A percentile compares a stretch with the other conserved stretches of the same genome.
These are phyloP conservation scores for Fragaria ananassa DNA, from an alignment of 306 rosid species.

Conservation along the genomic window DNA sequence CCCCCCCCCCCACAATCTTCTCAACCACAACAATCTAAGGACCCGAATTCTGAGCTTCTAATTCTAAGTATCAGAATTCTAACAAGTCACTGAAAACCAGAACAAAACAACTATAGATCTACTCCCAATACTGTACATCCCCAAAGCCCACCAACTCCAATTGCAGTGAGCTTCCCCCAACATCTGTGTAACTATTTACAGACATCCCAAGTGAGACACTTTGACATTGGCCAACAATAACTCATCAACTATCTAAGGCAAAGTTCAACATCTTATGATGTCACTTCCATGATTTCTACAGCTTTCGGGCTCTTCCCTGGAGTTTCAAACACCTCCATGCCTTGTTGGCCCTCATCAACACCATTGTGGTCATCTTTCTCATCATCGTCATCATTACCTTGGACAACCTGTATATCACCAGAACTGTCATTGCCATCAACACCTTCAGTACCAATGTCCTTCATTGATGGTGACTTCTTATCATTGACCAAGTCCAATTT, in stretches of 20 bases:
- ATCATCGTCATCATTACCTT: constrained; percentile 32
- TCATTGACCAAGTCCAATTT: constrained; percentile 25
- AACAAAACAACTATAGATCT: constrained; percentile 3
- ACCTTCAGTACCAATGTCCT: constrained; percentile 27
- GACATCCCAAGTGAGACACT: constrained; percentile 25
- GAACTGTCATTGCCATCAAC: constrained; percentile 30
- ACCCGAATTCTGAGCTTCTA: not conserved
- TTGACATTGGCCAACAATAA: constrained; percentile 28
- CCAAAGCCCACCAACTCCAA: constrained; percentile 36
- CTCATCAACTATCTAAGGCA: constrained; percentile 27
- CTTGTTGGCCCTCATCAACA: constrained; percentile 28
- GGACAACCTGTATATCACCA: constrained; percentile 34
- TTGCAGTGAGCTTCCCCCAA: constrained; percentile 33
- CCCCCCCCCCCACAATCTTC: no score
- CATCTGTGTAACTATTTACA: constrained; percentile 57
- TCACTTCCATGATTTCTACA: constrained; percentile 42
- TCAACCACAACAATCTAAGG: not conserved
- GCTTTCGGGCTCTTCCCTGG: constrained; percentile 34
- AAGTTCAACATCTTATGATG: constrained; percentile 27
- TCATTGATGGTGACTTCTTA: constrained; percentile 38
- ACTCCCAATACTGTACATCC: constrained; percentile 57
- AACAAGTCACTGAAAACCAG: constrained; percentile 30
- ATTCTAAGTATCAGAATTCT: constrained; percentile 23
- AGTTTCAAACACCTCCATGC: constrained; percentile 34
- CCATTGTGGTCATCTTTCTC: constrained; percentile 23